phyloP scores from a whole-genome alignment of 805 yeast species.

The Starmerella scarabaei region DNA sequence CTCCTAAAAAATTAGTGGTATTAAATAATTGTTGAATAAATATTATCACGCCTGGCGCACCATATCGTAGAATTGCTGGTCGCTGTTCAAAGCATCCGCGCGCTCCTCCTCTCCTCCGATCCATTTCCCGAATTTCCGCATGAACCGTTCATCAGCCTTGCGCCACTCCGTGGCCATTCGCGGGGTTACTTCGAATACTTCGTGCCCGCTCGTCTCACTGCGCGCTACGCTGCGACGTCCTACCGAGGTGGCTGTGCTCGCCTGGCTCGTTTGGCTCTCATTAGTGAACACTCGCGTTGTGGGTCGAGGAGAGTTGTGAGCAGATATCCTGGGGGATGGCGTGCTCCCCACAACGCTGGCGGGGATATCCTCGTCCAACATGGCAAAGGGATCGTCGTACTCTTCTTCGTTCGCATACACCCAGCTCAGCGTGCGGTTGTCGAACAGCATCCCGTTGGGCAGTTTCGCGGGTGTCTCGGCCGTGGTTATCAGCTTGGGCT shows the following conservation, averaged over 20 bases:
- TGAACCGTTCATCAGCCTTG: slow-evolving; percentile 21
- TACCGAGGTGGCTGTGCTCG: slow-evolving; percentile 7
- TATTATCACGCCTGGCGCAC: slow-evolving; percentile 12
- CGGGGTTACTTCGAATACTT: slow-evolving; percentile 19
- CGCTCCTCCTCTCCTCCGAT: slow-evolving; percentile 20
- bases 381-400: slow-evolving; percentile 22
- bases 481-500: slow-evolving; percentile 12
- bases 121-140: slow-evolving; percentile 24
- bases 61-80: slow-evolving; percentile 22
- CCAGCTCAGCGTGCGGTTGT: slow-evolving; percentile 20
- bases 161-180: slow-evolving; percentile 18
- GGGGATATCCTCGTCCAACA: slow-evolving; percentile 13
- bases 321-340: not conserved
- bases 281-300: slow-evolving; percentile 3
- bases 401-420: slow-evolving; percentile 18
- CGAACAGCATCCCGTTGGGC: slow-evolving; percentile 20
- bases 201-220: slow-evolving; percentile 16
- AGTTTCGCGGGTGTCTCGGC: not conserved
- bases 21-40: no score
- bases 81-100: slow-evolving; percentile 13
- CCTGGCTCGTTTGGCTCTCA: slow-evolving; percentile 11
- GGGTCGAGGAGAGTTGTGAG: not conserved
- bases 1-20: no score
- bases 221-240: slow-evolving; percentile 17
- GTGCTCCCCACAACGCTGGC: not conserved